A percentile compares a stretch with the other conserved stretches of the same genome.
These are phyloP conservation scores for Nakazawaea molendinolei DNA, from an alignment of 805 yeast genomes.

Conservation along the genomic window DNA sequence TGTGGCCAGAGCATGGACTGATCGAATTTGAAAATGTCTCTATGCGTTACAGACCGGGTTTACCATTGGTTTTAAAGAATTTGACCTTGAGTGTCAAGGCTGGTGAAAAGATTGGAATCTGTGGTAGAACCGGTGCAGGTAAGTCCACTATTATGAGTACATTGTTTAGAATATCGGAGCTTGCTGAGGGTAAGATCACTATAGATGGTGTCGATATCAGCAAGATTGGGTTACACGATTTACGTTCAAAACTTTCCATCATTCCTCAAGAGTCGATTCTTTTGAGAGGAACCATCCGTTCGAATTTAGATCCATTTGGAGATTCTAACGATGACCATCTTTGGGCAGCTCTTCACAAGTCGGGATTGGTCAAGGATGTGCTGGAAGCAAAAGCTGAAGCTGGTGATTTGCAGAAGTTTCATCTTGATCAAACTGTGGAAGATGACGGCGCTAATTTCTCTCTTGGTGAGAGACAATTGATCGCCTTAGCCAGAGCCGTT, in stretches of 20 bases:
- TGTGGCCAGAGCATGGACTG: slow-evolving; percentile 45
- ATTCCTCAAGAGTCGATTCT: slow-evolving; percentile 71
- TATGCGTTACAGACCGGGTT: slow-evolving; percentile 51
- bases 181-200: slow-evolving; percentile 37
- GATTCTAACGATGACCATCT: slow-evolving; percentile 40
- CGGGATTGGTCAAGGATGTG: slow-evolving; percentile 43
- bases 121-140: slow-evolving; percentile 92
- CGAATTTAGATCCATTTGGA: slow-evolving; percentile 57
- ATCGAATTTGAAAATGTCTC: slow-evolving; percentile 42
- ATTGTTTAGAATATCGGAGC: slow-evolving; percentile 48
- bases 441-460: slow-evolving; percentile 69
- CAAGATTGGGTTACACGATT: slow-evolving; percentile 41
- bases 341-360: slow-evolving; percentile 53
- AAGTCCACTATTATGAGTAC: slow-evolving; percentile 63
- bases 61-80: slow-evolving; percentile 50
- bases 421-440: slow-evolving; percentile 49
- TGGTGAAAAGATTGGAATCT: slow-evolving; percentile 71
- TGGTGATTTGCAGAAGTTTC: slow-evolving; percentile 45
- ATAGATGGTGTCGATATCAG: slow-evolving; percentile 55
- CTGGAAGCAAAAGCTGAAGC: slow-evolving; percentile 27
- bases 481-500: slow-evolving; percentile 66
- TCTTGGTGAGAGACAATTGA: slow-evolving; percentile 62
- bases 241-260: slow-evolving; percentile 54
- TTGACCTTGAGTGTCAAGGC: slow-evolving; percentile 38
- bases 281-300: slow-evolving; percentile 51